Conservation (phyloP, 257 asterid species). For the Avicennia marina region DNA sequence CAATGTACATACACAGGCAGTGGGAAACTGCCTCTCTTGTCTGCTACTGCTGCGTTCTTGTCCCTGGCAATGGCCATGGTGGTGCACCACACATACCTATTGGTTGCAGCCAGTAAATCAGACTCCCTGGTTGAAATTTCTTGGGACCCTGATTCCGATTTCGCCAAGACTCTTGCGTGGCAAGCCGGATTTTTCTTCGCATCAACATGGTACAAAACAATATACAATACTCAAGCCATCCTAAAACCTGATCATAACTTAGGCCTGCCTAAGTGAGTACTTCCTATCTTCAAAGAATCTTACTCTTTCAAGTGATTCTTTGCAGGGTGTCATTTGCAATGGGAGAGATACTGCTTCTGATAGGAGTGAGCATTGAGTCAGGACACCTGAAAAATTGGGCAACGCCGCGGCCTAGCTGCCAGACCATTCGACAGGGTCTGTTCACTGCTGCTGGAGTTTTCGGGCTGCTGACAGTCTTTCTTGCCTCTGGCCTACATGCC, state of each 20-base stretch:
- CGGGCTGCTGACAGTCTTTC: conserved; percentile 56
- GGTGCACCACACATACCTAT: conserved; percentile 54
- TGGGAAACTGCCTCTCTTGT: conserved; percentile 59
- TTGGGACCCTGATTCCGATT: conserved; percentile 53
- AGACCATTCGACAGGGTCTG: conserved; percentile 49
- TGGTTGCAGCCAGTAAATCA: conserved; percentile 55
- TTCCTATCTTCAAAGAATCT: too few species aligned
- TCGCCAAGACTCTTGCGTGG: conserved; percentile 46
- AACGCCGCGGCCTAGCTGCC: conserved; percentile 44
- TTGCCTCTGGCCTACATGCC: conserved; percentile 65
- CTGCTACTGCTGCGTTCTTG: conserved; percentile 62
- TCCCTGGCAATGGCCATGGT: conserved; percentile 72
- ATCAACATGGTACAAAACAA: conserved; percentile 68
- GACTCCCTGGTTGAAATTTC: conserved; percentile 33
- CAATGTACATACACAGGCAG: conserved; percentile 54
- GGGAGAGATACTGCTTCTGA: conserved; percentile 67
- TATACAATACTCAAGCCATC: too few species aligned
- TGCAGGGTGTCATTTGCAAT: conserved; percentile 72
- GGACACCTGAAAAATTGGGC: conserved; percentile 83
- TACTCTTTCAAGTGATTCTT: background rate
- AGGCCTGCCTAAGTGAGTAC: too few species aligned
- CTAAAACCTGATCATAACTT: too few species aligned
- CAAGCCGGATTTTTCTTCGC: conserved; percentile 80
- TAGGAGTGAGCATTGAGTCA: conserved; percentile 81
- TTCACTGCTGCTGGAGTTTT: conserved; percentile 82